Percentiles rank a stretch among this genome's conserved stretches.
Conservation (phyloP, 352 stramenopile genomes). For the Phytophthora tubulina region DNA sequence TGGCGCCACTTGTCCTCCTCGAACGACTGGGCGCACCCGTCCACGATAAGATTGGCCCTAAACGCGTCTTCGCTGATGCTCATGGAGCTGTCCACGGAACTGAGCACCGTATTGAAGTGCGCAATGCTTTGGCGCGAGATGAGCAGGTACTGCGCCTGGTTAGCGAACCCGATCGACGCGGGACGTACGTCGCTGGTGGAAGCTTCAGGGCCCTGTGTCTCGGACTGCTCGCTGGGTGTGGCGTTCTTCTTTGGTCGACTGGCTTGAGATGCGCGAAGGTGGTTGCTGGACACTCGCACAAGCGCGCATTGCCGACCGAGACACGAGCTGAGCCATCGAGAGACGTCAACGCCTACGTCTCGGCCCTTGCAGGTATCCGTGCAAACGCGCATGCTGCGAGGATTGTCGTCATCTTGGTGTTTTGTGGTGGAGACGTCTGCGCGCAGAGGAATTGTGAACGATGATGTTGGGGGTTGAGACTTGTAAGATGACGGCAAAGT, state of each 20-base stretch:
- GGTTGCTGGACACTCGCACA: constrained; percentile 66
- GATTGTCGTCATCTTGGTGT: constrained; percentile 21
- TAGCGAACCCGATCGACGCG: constrained; percentile 76
- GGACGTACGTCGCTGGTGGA: background rate
- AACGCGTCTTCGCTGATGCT: constrained; percentile 73
- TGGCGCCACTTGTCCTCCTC: constrained; percentile 78
- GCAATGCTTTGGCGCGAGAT: constrained; percentile 69
- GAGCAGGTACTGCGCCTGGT: constrained; percentile 76
- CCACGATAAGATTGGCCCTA: constrained; percentile 76
- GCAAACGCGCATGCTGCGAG: constrained; percentile 66
- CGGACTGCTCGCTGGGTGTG: background rate
- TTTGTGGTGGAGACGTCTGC: constrained; percentile 31
- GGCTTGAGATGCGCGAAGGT: constrained; percentile 47
- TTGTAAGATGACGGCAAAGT: constrained; percentile 12
- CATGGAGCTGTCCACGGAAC: constrained; percentile 37
- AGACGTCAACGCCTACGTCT: constrained; percentile 59
- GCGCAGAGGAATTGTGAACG: constrained; percentile 56
- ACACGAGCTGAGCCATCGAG: constrained; percentile 71
- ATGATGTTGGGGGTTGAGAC: constrained; percentile 1
- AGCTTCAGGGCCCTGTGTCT: constrained; percentile 5
- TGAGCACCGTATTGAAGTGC: constrained; percentile 58
- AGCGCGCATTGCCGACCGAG: constrained; percentile 73
- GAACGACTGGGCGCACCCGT: constrained; percentile 68
- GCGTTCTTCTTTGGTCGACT: constrained; percentile 12
- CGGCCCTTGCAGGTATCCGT: constrained; percentile 58